Base-by-base conservation (phyloP, 176 grass and related monocot species). In the Musa schizocarpa region DNA sequence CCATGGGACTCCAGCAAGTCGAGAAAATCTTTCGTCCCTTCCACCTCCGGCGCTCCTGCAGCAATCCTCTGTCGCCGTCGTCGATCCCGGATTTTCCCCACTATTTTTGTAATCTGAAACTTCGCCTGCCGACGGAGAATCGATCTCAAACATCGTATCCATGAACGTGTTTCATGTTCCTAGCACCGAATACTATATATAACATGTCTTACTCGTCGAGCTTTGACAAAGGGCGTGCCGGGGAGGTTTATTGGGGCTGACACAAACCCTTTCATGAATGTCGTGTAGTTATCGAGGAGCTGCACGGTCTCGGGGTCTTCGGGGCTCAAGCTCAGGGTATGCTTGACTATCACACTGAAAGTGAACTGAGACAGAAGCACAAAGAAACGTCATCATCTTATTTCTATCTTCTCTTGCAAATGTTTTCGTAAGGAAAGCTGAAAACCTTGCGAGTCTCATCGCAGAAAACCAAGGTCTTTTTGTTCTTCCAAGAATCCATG, bases 401-500 rank as follows among this genome's bases (percentile, higher is more conserved):
- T 57, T 2, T 2, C 16, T 57, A 13, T 13, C 11, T 57, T 11
- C 11, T 57, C 54, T 17, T 57, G 54, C 16, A 57, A 13, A 11
- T 57, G 11, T 57, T 57, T 11, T 13, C 16, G 55, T 0, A 58
- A 58, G 20, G 13, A 61, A 16, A 62, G 2, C 14, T 1, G 13
- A 8, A 69, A 19, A 79, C 81, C 85, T 83, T 72, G 8, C 57
- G 64, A 10, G 81, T 76, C 77, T 81, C 85, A 0, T 23, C 16
- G 58, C 76, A 80, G 53, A 80, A 76, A 11, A 74, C 9, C 62
- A 84, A 9, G 7, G 10, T 50, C 10, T 25, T 1, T 24, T 70
- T 26, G 34, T 51, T 59, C 29, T 82, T 74, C 72, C 81, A 84
- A 9, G 81, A 78, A 2, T 53, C 49, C 62, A 81, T 53, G 4